A percentile compares a stretch with the other conserved stretches of the same genome.
phyloP scores from a whole-genome alignment of 2,329 filamentous ascomycete genomes.

The Boeremia lycopersici region DNA sequence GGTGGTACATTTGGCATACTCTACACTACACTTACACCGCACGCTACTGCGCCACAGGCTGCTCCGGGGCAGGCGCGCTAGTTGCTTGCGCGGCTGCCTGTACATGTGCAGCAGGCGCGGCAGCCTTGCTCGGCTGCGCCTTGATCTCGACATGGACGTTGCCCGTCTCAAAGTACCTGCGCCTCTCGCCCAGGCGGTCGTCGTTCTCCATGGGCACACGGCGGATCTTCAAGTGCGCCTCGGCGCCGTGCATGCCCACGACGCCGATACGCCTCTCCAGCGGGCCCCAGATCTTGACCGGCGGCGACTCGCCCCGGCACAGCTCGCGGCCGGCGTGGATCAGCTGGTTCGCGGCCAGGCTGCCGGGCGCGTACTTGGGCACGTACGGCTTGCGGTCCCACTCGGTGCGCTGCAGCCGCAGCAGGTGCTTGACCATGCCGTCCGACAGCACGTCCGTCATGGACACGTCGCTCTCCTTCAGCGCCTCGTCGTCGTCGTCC shows the following conservation, averaged over 20 bases:
- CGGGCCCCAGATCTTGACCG: constrained; percentile 36
- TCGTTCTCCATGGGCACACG: constrained; percentile 29
- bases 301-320: constrained; percentile 40
- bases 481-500: constrained; percentile 1
- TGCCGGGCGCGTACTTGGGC: constrained; percentile 44
- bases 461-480: constrained; percentile 13
- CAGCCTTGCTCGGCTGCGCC: neutral
- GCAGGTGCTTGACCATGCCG: constrained; percentile 40
- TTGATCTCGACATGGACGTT: constrained; percentile 5
- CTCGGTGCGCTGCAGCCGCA: constrained; percentile 42
- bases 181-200: constrained; percentile 25
- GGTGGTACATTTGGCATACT: constrained; percentile 11
- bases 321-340: constrained; percentile 40
- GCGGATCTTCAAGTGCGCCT: constrained; percentile 31
- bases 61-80: neutral
- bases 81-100: constrained; percentile 4
- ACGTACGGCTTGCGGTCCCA: constrained; percentile 45
- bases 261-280: constrained; percentile 41
- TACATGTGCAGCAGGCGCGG: neutral
- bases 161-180: constrained; percentile 15
- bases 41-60: constrained; percentile 8
- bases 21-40: neutral
- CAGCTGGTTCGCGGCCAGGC: constrained; percentile 39
- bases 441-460: constrained; percentile 30
- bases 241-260: constrained; percentile 44